Conservation (phyloP, 352 stramenopile genomes). For the Phytopythium ostracodes region DNA sequence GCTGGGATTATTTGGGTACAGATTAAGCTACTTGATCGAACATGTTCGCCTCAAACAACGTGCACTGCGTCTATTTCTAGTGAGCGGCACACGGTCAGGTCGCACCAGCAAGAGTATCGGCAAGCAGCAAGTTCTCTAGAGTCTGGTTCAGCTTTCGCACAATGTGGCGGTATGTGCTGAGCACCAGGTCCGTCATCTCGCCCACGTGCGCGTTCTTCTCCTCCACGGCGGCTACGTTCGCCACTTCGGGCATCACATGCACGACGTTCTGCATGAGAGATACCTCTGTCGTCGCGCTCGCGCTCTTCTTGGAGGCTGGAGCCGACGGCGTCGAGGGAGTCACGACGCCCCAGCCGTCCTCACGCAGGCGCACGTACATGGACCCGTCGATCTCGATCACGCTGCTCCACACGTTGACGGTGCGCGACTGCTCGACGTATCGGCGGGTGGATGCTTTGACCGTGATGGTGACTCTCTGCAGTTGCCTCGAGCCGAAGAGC, state of each 20-base stretch:
- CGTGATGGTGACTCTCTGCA: constrained; percentile 15
- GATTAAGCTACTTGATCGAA: no score
- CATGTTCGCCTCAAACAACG: background rate
- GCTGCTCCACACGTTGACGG: constrained; percentile 27
- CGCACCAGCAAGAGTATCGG: constrained; percentile 10
- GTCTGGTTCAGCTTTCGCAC: constrained; percentile 39
- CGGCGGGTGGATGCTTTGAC: constrained; percentile 21
- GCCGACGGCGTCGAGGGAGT: constrained; percentile 13
- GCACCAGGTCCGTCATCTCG: constrained; percentile 47
- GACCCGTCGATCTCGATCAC: constrained; percentile 28
- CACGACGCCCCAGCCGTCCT: constrained; percentile 24
- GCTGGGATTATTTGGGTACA: no score
- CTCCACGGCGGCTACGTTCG: constrained; percentile 6
- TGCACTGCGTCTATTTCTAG: background rate
- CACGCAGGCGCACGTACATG: constrained; percentile 27
- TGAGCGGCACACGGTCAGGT: background rate
- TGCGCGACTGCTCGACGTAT: constrained; percentile 18
- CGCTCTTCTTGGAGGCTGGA: constrained; percentile 1
- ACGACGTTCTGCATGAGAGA: constrained; percentile 17
- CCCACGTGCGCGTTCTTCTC: constrained; percentile 26
- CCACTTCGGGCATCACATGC: constrained; percentile 23
- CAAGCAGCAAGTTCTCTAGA: constrained; percentile 32
- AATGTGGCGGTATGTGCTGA: constrained; percentile 34
- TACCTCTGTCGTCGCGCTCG: background rate
- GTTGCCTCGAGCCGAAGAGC: constrained; percentile 13